phyloP scores from a whole-genome alignment of 768 basidiomycete genomes.

The Kwoniella sp. region DNA sequence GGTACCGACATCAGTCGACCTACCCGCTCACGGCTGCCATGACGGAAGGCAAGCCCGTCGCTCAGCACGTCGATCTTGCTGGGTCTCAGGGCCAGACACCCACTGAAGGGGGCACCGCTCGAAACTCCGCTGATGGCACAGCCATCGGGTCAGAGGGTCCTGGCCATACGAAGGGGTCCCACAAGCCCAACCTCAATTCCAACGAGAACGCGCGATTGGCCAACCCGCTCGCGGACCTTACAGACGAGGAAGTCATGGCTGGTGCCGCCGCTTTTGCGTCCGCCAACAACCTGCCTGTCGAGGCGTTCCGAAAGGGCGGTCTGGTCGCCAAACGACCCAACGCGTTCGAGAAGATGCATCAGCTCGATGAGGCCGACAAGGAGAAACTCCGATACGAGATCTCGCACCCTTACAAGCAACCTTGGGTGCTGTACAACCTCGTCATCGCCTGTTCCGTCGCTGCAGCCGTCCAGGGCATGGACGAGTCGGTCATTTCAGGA shows the following conservation, averaged over 20 bases:
- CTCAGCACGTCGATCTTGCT: slow-evolving; percentile 4
- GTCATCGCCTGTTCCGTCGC: slow-evolving; percentile 39
- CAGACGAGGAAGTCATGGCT: slow-evolving; percentile 7
- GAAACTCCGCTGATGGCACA: not conserved
- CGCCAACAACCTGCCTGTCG: not conserved
- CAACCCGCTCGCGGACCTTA: slow-evolving; percentile 12
- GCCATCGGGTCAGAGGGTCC: not conserved
- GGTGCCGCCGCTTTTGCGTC: slow-evolving; percentile 13
- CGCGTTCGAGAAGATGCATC: slow-evolving; percentile 24
- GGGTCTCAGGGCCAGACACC: not conserved
- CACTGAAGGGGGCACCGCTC: not conserved
- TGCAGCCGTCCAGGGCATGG: slow-evolving; percentile 38
- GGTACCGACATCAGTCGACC: slow-evolving; percentile 12
- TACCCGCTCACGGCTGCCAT: slow-evolving; percentile 26
- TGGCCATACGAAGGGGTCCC: not conserved
- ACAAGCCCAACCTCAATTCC: not conserved
- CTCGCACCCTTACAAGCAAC: not conserved
- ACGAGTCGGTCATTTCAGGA: slow-evolving; percentile 21
- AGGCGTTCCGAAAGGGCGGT: slow-evolving; percentile 34
- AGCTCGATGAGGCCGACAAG: slow-evolving; percentile 44
- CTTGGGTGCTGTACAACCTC: not conserved
- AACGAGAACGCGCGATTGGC: not conserved
- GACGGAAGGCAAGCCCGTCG: slow-evolving; percentile 23
- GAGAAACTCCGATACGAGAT: slow-evolving; percentile 14
- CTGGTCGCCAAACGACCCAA: slow-evolving; percentile 38